Evolutionary conservation across 1,284 basidiomycete genomes (phyloP), one percentile per base, ranked within the genome.

Genomic region (Naganishia cerealis): DNA sequence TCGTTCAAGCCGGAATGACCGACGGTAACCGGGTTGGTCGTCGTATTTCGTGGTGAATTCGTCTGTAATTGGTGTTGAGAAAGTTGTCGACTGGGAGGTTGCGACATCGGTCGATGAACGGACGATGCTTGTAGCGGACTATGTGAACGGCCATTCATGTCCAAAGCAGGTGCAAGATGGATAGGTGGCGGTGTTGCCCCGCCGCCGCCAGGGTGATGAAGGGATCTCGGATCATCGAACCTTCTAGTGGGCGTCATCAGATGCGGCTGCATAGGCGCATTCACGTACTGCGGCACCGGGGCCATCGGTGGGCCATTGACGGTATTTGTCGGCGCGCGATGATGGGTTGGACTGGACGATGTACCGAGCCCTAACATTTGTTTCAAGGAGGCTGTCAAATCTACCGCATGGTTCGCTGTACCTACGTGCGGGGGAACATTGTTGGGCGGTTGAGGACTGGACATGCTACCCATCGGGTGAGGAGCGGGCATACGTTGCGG

Each of bases 181-280:
- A 63, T 42, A 6, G 46, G 46, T 24, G 61, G 21, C 42, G 61
- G 39, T 63, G 61, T 24, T 52, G 50, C 33, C 10, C 12, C 33
- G 46, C 39, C 38, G 57, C 42, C 21, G 57, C 48, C 8, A 40
- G 42, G 6, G 42, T 40, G 50, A 50, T 50, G 46, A 24, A 21
- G 24, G 6, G 46, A 50, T 36, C 15, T 24, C 40, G 58, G 26
- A 33, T 29, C 58, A n/a, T 58, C 38, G 21, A 36, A 33, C 39
- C 61, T 63, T 5, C 61, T 36, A 13, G 61, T 63, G 3, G 61
- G 61, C 7, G 61, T 63, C 50, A 61, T 61, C 12, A 26, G 43
- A 18, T n/a, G 26, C 3, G 55, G 10, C n/a, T 59, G 57, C 13
- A 4, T 13, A 15, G 46, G 33, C n/a, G 40, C 42, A 26, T 58